Conservation (phyloP, 805 yeast species). For the Suhomyces kilbournensis region DNA sequence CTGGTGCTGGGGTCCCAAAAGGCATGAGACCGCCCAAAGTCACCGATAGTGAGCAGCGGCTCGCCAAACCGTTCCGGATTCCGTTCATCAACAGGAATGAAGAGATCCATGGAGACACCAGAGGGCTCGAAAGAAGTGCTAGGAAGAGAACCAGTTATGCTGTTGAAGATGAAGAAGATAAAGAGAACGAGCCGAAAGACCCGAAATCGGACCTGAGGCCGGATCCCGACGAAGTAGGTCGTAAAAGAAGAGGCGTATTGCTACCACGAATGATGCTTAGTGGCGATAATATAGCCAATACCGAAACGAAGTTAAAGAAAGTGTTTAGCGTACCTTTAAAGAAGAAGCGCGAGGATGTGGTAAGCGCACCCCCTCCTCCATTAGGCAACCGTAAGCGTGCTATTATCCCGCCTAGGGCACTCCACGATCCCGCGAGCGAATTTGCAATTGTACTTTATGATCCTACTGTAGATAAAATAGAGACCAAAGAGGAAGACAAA, state of each 20-base stretch:
- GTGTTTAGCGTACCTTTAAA: slow-evolving; percentile 64
- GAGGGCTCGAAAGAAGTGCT: slow-evolving; percentile 14
- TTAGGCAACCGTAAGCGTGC: slow-evolving; percentile 76
- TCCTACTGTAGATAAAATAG: slow-evolving; percentile 77
- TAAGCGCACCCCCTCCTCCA: slow-evolving; percentile 64
- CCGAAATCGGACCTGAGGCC: background rate
- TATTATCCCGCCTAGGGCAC: slow-evolving; percentile 77
- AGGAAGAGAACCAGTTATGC: slow-evolving; percentile 35
- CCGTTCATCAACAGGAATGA: slow-evolving; percentile 44
- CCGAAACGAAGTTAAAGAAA: slow-evolving; percentile 38
- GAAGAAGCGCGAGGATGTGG: slow-evolving; percentile 29
- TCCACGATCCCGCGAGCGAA: slow-evolving; percentile 94
- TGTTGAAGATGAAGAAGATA: slow-evolving; percentile 17
- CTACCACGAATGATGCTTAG: slow-evolving; percentile 50
- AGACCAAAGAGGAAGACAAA: slow-evolving; percentile 15
- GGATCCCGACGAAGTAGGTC: slow-evolving; percentile 26
- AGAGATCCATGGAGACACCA: background rate
- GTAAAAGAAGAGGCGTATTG: slow-evolving; percentile 51
- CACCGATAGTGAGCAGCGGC: slow-evolving; percentile 47
- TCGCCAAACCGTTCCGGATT: slow-evolving; percentile 67
- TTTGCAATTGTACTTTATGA: slow-evolving; percentile 93
- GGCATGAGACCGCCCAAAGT: slow-evolving; percentile 53
- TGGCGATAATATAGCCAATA: slow-evolving; percentile 29
- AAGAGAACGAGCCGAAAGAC: background rate
- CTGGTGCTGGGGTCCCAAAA: slow-evolving; percentile 66